Evolutionary conservation across 305 asterid genomes (phyloP).

Genomic region (Fraxinus albicans): DNA sequence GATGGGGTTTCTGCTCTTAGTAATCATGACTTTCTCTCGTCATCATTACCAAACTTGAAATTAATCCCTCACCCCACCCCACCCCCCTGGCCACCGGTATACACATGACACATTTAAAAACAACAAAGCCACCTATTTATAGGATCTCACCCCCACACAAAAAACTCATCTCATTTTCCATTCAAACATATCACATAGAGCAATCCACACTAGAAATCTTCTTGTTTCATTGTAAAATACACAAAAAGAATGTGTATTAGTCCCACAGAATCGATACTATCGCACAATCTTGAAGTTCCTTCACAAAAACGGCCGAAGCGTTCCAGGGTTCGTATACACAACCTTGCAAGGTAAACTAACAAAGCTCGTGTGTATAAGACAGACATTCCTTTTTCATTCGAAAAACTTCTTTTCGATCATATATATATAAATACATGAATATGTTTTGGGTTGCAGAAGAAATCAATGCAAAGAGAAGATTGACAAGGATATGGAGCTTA

Average conservation of each 20-base stretch:
- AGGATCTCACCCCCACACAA: constrained; percentile 21
- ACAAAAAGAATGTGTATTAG: constrained; percentile 37
- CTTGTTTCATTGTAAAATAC: neutral
- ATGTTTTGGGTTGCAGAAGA: constrained; percentile 28
- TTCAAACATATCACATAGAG: neutral
- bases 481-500: constrained; percentile 38
- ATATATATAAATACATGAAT: neutral
- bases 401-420: neutral
- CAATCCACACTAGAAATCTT: neutral
- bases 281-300: constrained; percentile 24
- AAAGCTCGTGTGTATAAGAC: neutral
- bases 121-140: constrained; percentile 32
- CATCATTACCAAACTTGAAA: constrained; percentile 44
- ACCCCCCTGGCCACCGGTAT: neutral
- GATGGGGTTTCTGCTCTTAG: constrained; percentile 38
- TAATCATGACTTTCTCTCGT: constrained; percentile 33
- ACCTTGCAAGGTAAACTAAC: constrained; percentile 45
- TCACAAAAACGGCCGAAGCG: constrained; percentile 36
- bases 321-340: constrained; percentile 38
- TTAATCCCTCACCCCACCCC: neutral
- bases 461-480: constrained; percentile 28
- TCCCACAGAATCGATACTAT: constrained; percentile 21
- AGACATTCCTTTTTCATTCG: neutral
- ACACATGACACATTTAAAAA: constrained; percentile 12
- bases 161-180: neutral